A percentile compares a stretch with the other conserved stretches of the same genome.
Evolutionary conservation across 73 alveolate genomes (phyloP).

Genomic region (Paramecium bursaria): DNA sequence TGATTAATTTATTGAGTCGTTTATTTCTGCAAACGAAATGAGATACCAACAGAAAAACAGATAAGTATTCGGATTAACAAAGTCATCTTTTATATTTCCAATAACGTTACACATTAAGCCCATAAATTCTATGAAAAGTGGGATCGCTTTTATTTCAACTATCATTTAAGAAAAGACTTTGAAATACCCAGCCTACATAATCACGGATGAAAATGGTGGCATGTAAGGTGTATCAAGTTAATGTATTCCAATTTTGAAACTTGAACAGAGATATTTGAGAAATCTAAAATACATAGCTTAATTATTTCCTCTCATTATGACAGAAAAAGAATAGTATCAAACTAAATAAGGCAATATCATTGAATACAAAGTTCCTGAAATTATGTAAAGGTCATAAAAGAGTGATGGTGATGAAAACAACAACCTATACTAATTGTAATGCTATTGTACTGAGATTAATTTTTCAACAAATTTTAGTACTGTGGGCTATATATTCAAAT

Average conservation of each 20-base stretch:
- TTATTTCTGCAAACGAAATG: not conserved
- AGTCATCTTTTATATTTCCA: conserved; percentile 12
- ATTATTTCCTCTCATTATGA: not conserved
- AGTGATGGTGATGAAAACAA: conserved; percentile 12
- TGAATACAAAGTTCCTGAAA: conserved; percentile 21
- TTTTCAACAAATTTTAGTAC: conserved; percentile 7
- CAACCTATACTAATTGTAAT: not conserved
- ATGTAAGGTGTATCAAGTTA: conserved; percentile 26
- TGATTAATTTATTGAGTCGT: conserved; percentile 45
- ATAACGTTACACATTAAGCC: conserved; percentile 22
- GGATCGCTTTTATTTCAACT: conserved; percentile 26
- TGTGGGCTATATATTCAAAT: conserved; percentile 35
- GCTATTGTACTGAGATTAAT: conserved; percentile 17
- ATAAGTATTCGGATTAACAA: conserved; percentile 10
- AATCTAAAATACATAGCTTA: not conserved
- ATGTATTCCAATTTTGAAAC: conserved; percentile 22
- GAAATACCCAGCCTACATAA: not conserved
- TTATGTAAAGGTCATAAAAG: not conserved
- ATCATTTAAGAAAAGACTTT: not conserved
- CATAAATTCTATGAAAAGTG: conserved; percentile 48
- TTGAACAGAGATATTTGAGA: conserved; percentile 25
- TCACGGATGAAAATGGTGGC: not conserved
- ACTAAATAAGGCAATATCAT: conserved; percentile 6
- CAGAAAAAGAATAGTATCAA: not conserved
- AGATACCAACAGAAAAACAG: conserved; percentile 38